Conservation (phyloP, 179 eudicot species). For the Nepenthes alata region DNA sequence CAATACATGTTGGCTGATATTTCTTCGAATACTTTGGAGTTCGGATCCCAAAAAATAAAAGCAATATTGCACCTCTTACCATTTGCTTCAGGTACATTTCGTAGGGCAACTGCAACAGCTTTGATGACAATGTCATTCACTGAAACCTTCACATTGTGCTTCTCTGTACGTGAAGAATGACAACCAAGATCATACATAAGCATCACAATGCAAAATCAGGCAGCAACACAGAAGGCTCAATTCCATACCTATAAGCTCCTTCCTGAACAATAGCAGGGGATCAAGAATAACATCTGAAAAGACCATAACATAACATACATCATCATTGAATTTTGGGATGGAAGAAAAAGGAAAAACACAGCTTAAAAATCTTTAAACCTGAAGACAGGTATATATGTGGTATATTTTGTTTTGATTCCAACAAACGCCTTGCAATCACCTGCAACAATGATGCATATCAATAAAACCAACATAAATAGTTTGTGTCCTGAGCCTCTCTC, state of each 20-base stretch:
- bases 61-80: conserved; percentile 28
- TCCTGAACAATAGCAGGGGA: conserved; percentile 75
- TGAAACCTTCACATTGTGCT: conserved; percentile 81
- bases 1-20: no score
- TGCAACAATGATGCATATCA: conserved; percentile 15
- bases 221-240: background rate
- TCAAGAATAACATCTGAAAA: conserved; percentile 80
- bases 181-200: conserved; percentile 3
- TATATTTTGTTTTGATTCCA: conserved; percentile 85
- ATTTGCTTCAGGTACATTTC: conserved; percentile 86
- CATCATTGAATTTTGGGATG: conserved; percentile 1
- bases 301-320: conserved; percentile 13
- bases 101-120: conserved; percentile 88
- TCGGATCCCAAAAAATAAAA: no score
- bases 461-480: no score
- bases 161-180: conserved; percentile 32
- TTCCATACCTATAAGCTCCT: conserved; percentile 71
- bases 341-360: conserved; percentile 1
- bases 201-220: background rate
- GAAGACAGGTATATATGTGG: conserved; percentile 83
- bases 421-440: conserved; percentile 85
- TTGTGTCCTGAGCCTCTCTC: no score
- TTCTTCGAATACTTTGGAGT: no score
- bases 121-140: conserved; percentile 96
- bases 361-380: conserved; percentile 30